Conservation (phyloP, 345 rosid species). For the Brassica cretica region DNA sequence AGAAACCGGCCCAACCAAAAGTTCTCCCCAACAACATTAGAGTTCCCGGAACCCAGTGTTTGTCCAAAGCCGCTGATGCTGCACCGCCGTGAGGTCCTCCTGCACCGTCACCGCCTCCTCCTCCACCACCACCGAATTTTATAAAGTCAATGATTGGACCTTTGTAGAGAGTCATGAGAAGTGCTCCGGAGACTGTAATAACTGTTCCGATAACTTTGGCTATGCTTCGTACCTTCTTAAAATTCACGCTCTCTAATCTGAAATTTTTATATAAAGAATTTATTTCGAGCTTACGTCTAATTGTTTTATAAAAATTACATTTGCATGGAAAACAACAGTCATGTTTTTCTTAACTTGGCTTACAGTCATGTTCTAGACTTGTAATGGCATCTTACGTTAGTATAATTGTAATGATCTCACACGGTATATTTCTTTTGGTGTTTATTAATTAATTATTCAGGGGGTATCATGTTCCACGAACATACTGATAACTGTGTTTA, state of each 20-base stretch:
- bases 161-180: slow-evolving; percentile 90
- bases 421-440: slow-evolving; percentile 1
- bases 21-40: slow-evolving; percentile 65
- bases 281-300: slow-evolving; percentile 1
- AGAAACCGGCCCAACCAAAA: slow-evolving; percentile 76
- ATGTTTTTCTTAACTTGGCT: neutral
- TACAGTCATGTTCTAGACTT: neutral
- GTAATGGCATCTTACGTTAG: slow-evolving; percentile 37
- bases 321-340: slow-evolving; percentile 22
- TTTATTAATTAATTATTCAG: slow-evolving; percentile 22
- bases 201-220: slow-evolving; percentile 82
- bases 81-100: slow-evolving; percentile 42
- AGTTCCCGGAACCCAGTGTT: slow-evolving; percentile 71
- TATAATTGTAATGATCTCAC: slow-evolving; percentile 36
- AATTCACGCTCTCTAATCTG: slow-evolving; percentile 73
- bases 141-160: slow-evolving; percentile 75
- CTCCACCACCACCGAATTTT: slow-evolving; percentile 39
- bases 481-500: slow-evolving; percentile 16
- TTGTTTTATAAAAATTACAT: neutral
- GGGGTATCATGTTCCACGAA: slow-evolving; percentile 31
- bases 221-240: slow-evolving; percentile 59
- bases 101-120: slow-evolving; percentile 27
- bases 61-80: slow-evolving; percentile 37
- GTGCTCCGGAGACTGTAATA: slow-evolving; percentile 76
- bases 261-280: neutral